phyloP scores from a whole-genome alignment of 192 early-diverging fungal genomes.

The Dispira parvispora region DNA sequence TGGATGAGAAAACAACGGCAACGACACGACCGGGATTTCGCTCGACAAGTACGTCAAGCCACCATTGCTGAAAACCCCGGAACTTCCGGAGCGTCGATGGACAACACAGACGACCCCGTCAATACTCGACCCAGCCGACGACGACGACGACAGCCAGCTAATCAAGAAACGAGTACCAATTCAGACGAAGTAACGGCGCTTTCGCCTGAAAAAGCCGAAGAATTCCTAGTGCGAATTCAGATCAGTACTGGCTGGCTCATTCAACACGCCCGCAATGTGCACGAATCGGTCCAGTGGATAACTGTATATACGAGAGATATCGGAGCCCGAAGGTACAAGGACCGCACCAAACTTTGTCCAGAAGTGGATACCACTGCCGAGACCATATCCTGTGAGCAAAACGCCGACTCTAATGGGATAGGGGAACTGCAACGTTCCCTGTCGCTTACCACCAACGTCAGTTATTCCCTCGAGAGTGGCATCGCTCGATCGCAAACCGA shows the following conservation, averaged over 20 bases:
- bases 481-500: constrained; percentile 1
- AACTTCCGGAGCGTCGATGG: neutral
- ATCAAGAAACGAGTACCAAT: neutral
- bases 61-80: neutral
- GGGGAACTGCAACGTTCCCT: neutral
- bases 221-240: constrained; percentile 2
- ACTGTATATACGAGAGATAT: constrained; percentile 9
- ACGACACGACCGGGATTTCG: constrained; percentile 5
- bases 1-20: constrained; percentile 1
- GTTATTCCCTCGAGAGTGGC: constrained; percentile 7
- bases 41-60: constrained; percentile 5
- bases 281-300: constrained; percentile 6
- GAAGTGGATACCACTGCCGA: neutral
- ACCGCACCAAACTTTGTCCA: neutral
- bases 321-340: constrained; percentile 8
- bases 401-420: neutral
- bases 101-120: neutral
- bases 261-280: neutral
- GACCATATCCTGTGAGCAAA: neutral
- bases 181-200: neutral
- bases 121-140: neutral
- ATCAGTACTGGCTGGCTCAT: neutral
- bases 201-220: neutral
- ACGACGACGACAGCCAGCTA: neutral
- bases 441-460: neutral